A percentile compares a stretch with the other conserved stretches of the same genome.
Conservation (phyloP, 306 rosid genomes). For the Acmispon strigosus region DNA sequence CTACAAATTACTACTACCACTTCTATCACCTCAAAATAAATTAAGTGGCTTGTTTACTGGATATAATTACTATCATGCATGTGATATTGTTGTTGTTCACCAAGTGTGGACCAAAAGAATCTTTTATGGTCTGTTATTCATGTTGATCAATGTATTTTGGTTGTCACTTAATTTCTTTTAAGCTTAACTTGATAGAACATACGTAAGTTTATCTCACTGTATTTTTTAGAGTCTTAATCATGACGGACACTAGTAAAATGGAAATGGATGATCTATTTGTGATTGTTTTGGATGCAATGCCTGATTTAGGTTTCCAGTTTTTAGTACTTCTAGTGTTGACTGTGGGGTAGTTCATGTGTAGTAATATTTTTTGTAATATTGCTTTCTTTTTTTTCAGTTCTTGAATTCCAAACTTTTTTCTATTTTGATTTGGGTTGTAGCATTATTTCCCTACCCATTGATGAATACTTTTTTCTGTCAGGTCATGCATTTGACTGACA, state of each 20-base stretch:
- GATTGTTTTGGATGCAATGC: neutral
- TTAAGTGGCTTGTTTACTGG: neutral
- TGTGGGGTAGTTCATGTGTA: neutral
- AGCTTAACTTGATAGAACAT: neutral
- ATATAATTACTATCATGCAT: neutral
- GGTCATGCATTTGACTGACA: constrained; percentile 70
- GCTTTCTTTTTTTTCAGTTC: neutral
- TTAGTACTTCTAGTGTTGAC: constrained; percentile 1
- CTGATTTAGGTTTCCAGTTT: neutral
- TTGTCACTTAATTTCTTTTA: neutral
- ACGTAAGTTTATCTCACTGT: neutral
- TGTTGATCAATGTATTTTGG: neutral
- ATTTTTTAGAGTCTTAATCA: neutral
- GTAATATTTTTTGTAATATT: neutral
- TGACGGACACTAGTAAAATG: neutral
- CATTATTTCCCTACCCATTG: neutral
- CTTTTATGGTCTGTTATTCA: neutral
- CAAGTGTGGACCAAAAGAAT: neutral
- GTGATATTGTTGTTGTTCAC: neutral
- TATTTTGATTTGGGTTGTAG: constrained; percentile 5
- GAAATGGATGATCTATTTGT: neutral
- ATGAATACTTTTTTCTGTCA: constrained; percentile 20
- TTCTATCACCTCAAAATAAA: neutral
- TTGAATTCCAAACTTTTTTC: neutral
- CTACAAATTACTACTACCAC: neutral